Evolutionary conservation across 345 rosid genomes (phyloP).

Genomic region (Eucalyptus marginata): DNA sequence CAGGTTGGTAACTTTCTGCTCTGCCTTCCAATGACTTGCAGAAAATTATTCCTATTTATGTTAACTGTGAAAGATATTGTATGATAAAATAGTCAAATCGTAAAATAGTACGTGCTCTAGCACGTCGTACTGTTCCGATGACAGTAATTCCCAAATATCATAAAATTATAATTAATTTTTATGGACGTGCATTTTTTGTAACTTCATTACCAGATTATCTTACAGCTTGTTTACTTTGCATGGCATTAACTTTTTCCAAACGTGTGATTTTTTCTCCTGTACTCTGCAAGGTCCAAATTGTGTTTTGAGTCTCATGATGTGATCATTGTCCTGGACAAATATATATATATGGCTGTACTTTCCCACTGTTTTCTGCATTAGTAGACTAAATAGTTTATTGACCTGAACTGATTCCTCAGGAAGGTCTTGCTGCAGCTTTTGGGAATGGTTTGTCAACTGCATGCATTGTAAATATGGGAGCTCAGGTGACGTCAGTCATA

Average conservation of each 20-base stretch:
- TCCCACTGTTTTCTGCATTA: not conserved
- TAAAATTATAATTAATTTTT: not conserved
- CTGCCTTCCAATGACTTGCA: not conserved
- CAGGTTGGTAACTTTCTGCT: constrained; percentile 41
- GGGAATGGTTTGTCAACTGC: constrained; percentile 91
- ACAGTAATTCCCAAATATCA: not conserved
- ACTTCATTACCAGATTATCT: not conserved
- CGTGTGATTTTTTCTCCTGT: not conserved
- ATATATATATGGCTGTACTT: not conserved
- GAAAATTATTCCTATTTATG: not conserved
- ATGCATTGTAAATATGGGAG: constrained; percentile 86
- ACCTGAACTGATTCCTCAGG: constrained; percentile 20
- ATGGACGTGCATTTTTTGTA: not conserved
- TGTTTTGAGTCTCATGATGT: not conserved
- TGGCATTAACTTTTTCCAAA: not conserved
- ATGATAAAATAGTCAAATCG: not conserved
- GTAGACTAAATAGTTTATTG: not conserved
- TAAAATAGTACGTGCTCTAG: not conserved
- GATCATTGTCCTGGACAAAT: not conserved
- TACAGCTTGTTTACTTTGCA: not conserved
- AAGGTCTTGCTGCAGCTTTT: constrained; percentile 88
- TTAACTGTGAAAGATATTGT: not conserved
- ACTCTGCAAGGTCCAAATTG: not conserved
- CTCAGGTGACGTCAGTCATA: constrained; percentile 73
- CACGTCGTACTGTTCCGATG: not conserved